Evolutionary conservation across 768 basidiomycete species (phyloP).

Genomic region (Lactarius indigo): DNA sequence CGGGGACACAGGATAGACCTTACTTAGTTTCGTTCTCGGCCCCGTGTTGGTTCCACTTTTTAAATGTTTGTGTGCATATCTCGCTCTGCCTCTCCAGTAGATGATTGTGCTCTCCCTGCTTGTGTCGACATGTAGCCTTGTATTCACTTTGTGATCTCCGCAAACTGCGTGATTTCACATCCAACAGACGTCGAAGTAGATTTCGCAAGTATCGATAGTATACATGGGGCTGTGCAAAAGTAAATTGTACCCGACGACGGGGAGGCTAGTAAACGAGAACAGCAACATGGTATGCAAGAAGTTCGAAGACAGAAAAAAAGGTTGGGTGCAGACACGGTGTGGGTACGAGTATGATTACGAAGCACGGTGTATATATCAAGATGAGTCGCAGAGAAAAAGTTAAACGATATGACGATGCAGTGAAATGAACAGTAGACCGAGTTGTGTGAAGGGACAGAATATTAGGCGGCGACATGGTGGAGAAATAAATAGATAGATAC

Average conservation of each 20-base stretch:
- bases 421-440: slow-evolving; percentile 19
- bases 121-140: slow-evolving; percentile 24
- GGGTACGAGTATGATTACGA: slow-evolving; percentile 30
- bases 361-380: slow-evolving; percentile 24
- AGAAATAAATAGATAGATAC: slow-evolving; percentile 25
- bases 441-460: slow-evolving; percentile 23
- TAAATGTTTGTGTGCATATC: slow-evolving; percentile 17
- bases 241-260: slow-evolving; percentile 30
- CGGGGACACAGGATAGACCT: slow-evolving; percentile 62
- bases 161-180: slow-evolving; percentile 9
- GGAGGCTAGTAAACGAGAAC: slow-evolving; percentile 29
- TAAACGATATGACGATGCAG: slow-evolving; percentile 24
- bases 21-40: background rate
- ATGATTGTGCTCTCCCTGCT: background rate
- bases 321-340: slow-evolving; percentile 26
- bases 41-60: slow-evolving; percentile 7
- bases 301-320: slow-evolving; percentile 25
- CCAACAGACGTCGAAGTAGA: slow-evolving; percentile 21
- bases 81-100: slow-evolving; percentile 11
- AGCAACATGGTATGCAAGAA: slow-evolving; percentile 34
- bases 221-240: slow-evolving; percentile 30
- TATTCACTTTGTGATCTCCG: slow-evolving; percentile 12
- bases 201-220: slow-evolving; percentile 29
- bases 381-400: slow-evolving; percentile 21
- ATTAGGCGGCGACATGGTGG: slow-evolving; percentile 22